Base-by-base conservation (phyloP, 2,329 filamentous ascomycete genomes). In the Botrytis fabae region DNA sequence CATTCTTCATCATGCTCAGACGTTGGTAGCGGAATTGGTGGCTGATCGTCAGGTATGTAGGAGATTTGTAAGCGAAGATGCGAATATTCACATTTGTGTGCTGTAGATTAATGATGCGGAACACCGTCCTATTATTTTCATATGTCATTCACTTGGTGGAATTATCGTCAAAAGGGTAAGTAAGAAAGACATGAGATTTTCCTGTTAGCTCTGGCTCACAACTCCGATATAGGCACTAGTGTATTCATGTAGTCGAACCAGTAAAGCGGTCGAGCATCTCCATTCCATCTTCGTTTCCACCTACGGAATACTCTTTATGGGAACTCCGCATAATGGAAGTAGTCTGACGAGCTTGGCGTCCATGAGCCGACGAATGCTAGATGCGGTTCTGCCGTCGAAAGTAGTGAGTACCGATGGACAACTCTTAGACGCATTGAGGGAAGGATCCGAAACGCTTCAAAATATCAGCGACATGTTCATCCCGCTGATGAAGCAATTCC, bases 401-500 rank as follows among this genome's bases (percentile, higher is more conserved):
- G 32, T 63, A 35, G 12, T 63, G 14, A 42, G 40, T 32, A 63
- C 60, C 12, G 60, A 63, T 63, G 40, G 60, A 25, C 60, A 63
- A 10, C 28, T 63, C 8, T 32, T 63, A 14, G 60, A 63, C 25
- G 60, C 60, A 25, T 20, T 63, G 25, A 35, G 38, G 14, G 60
- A 63, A 63, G 60, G 60, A 38, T 40, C 60, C 40, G 60, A 63
- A 40, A 42, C 40, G 25, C 40, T 63, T 20, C 40, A 63, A 18
- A 63, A 63, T 32, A 63, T 63, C 32, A 63, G 32, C 25, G 40
- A 63, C 38, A 42, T 63, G 40, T 63, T 63, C 60, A 32, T 32
- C 32, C 40, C 40, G 20, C 38, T 63, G 32, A 63, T 63, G 60
- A 63, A 63, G 60, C 32, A 63, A 16, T 63, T 63, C 35, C 60